These are phyloP conservation scores for Endothia cerciana DNA, from an alignment of 2,329 filamentous ascomycete species.

Conservation along the genomic window DNA sequence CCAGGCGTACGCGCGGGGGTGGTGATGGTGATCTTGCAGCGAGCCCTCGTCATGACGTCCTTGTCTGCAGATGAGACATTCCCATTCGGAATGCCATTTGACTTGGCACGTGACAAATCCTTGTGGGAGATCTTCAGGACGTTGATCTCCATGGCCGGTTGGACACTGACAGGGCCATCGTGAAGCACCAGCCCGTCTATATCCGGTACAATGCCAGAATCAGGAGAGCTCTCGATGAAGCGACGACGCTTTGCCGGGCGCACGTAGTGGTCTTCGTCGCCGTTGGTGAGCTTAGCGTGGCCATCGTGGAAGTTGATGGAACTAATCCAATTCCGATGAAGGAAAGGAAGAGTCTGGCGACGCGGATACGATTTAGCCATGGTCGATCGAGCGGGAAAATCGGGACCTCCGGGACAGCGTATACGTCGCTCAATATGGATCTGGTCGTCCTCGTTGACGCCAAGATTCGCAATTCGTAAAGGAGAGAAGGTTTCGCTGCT, in stretches of 20 bases:
- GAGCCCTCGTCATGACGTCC: constrained; percentile 42
- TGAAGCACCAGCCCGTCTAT: constrained; percentile 31
- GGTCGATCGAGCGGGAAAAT: constrained; percentile 35
- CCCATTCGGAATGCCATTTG: constrained; percentile 42
- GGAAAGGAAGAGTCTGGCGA: constrained; percentile 56
- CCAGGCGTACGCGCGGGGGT: constrained; percentile 38
- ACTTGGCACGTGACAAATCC: constrained; percentile 46
- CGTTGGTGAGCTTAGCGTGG: constrained; percentile 32
- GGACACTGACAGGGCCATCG: constrained; percentile 31
- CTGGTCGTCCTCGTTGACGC: background rate
- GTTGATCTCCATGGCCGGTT: constrained; percentile 54
- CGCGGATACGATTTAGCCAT: constrained; percentile 54
- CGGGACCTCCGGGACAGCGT: background rate
- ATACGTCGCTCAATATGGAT: background rate
- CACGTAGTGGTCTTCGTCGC: constrained; percentile 41
- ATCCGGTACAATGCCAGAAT: constrained; percentile 32
- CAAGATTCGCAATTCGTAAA: background rate
- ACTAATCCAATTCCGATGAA: constrained; percentile 58
- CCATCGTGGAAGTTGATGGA: constrained; percentile 48
- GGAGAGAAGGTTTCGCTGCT: background rate
- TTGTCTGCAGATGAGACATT: constrained; percentile 40
- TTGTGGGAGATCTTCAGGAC: constrained; percentile 57
- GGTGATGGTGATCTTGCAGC: constrained; percentile 49
- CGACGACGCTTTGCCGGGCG: constrained; percentile 57
- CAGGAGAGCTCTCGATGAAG: constrained; percentile 45